Evolutionary conservation across 495 filamentous ascomycete genomes (phyloP).

Genomic region (Penicillium argentinense): DNA sequence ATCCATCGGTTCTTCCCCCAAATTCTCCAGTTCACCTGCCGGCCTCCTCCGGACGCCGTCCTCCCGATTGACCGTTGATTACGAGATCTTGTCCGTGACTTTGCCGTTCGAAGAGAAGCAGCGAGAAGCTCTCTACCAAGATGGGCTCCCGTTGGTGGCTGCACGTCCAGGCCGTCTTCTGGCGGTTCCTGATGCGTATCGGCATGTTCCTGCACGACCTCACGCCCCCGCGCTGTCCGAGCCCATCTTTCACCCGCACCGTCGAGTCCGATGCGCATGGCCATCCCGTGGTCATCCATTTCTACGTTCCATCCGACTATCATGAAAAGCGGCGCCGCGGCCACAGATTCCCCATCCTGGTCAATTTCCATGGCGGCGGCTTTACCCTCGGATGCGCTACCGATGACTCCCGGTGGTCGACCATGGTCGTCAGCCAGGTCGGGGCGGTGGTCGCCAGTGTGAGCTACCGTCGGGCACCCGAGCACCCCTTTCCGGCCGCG

Average conservation of each 20-base stretch:
- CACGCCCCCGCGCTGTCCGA: constrained; percentile 64
- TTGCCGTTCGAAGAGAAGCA: no score
- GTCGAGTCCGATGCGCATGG: constrained; percentile 54
- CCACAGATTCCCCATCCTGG: constrained; percentile 55
- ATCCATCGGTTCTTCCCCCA: no score
- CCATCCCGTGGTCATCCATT: constrained; percentile 68
- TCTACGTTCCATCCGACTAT: constrained; percentile 75
- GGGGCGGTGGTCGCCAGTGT: constrained; percentile 68
- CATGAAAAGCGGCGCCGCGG: constrained; percentile 33
- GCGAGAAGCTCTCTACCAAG: constrained; percentile 1
- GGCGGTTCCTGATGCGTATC: constrained; percentile 74
- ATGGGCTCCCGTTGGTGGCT: constrained; percentile 65
- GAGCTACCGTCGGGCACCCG: constrained; percentile 75
- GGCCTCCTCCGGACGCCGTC: no score
- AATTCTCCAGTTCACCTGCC: no score
- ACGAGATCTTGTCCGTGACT: no score
- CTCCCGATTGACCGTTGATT: no score
- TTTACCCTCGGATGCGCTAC: constrained; percentile 71
- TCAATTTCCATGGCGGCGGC: constrained; percentile 78
- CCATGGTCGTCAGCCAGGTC: constrained; percentile 51
- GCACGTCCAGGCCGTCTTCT: constrained; percentile 68
- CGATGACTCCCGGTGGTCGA: constrained; percentile 72
- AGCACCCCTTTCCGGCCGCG: constrained; percentile 73
- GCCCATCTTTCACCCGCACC: constrained; percentile 62
- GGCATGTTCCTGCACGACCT: constrained; percentile 78